Percentiles rank a stretch among this genome's conserved stretches.
phyloP scores from a whole-genome alignment of 192 early-diverging fungal species.

The Podila horticola region DNA sequence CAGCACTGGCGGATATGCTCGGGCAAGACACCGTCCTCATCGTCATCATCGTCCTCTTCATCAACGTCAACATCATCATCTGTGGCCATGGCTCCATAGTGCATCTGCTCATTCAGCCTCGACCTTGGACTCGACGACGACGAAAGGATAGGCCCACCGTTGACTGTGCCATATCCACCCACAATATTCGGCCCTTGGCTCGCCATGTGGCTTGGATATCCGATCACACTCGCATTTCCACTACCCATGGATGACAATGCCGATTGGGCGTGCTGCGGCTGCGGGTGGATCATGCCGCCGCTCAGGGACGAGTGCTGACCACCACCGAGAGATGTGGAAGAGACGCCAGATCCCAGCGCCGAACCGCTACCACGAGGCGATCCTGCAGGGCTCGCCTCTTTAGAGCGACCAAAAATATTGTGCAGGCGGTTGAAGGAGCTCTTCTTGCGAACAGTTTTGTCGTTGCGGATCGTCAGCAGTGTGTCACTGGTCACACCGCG shows the following conservation, averaged over 20 bases:
- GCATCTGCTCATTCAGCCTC: background rate
- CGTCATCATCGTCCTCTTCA: constrained; percentile 20
- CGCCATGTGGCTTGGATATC: constrained; percentile 25
- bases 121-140: constrained; percentile 21
- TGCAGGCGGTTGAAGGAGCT: constrained; percentile 35
- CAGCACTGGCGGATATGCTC: constrained; percentile 49
- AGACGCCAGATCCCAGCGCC: background rate
- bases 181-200: background rate
- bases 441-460: constrained; percentile 45
- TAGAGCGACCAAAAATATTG: constrained; percentile 44
- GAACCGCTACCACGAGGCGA: constrained; percentile 12
- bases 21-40: constrained; percentile 41
- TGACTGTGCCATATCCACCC: constrained; percentile 38
- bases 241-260: background rate
- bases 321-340: background rate
- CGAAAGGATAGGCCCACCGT: constrained; percentile 30
- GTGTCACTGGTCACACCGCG: constrained; percentile 26
- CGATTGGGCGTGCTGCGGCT: background rate
- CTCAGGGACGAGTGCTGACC: background rate
- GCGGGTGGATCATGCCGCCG: background rate
- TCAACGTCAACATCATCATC: constrained; percentile 28
- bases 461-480: constrained; percentile 36
- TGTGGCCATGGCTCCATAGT: background rate
- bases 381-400: constrained; percentile 24
- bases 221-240: constrained; percentile 13